phyloP scores from a whole-genome alignment of 2,329 filamentous ascomycete genomes.

The Cercospora sesami region DNA sequence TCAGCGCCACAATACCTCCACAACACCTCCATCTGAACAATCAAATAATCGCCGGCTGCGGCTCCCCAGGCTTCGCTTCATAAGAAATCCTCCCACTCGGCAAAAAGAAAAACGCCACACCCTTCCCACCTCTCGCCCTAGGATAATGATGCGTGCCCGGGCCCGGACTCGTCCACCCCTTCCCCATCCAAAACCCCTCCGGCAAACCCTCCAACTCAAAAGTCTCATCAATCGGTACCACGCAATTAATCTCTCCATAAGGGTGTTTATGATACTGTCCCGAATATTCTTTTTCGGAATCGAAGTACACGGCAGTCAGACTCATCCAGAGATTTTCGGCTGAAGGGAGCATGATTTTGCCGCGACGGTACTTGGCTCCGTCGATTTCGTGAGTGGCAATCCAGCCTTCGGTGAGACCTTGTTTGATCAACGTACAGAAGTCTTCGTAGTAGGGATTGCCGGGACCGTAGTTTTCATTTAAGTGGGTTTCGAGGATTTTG shows the following conservation, averaged over 20 bases:
- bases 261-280: slow-evolving; percentile 51
- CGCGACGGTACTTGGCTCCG: slow-evolving; percentile 49
- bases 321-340: slow-evolving; percentile 54
- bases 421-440: slow-evolving; percentile 38
- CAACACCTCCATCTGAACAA: neutral
- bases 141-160: slow-evolving; percentile 61
- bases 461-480: slow-evolving; percentile 41
- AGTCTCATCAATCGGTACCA: slow-evolving; percentile 46
- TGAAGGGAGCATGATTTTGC: slow-evolving; percentile 50
- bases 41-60: slow-evolving; percentile 18
- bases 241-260: slow-evolving; percentile 38
- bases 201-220: slow-evolving; percentile 57
- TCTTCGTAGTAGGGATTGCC: slow-evolving; percentile 42
- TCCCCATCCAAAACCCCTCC: slow-evolving; percentile 52
- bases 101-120: slow-evolving; percentile 58
- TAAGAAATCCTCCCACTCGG: slow-evolving; percentile 58
- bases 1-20: too few relatives aligned
- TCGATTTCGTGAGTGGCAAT: slow-evolving; percentile 40
- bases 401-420: slow-evolving; percentile 43
- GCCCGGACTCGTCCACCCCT: slow-evolving; percentile 57
- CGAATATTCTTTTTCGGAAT: slow-evolving; percentile 50
- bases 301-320: slow-evolving; percentile 61
- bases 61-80: slow-evolving; percentile 46
- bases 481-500: slow-evolving; percentile 38
- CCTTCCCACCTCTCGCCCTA: slow-evolving; percentile 51